These are phyloP conservation scores for Cystobasidiopsis lactophilus DNA, from an alignment of 768 basidiomycete genomes.

Conservation along the genomic window DNA sequence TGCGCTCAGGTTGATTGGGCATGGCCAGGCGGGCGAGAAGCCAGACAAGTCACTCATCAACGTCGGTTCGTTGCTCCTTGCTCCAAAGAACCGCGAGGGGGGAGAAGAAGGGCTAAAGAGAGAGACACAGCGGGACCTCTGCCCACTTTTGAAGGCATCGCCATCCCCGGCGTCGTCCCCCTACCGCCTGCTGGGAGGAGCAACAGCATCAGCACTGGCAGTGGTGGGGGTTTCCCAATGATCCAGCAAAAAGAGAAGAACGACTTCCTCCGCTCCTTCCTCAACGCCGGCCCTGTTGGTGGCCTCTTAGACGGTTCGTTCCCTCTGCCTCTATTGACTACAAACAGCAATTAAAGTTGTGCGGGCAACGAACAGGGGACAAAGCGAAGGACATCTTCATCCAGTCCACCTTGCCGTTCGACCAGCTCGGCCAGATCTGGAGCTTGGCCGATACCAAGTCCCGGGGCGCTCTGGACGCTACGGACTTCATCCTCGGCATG, in stretches of 20 bases:
- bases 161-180: slow-evolving; percentile 27
- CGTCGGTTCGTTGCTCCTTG: no score
- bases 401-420: slow-evolving; percentile 67
- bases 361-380: slow-evolving; percentile 40
- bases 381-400: slow-evolving; percentile 77
- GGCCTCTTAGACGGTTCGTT: slow-evolving; percentile 56
- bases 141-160: slow-evolving; percentile 52
- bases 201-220: neutral
- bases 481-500: slow-evolving; percentile 66
- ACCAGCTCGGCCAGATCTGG: slow-evolving; percentile 85
- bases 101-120: neutral
- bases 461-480: slow-evolving; percentile 62
- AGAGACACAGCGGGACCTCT: slow-evolving; percentile 48
- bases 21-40: slow-evolving; percentile 65
- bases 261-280: slow-evolving; percentile 65
- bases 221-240: neutral
- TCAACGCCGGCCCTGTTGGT: slow-evolving; percentile 43
- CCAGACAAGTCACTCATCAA: no score
- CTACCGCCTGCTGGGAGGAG: slow-evolving; percentile 28
- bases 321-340: no score
- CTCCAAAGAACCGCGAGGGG: no score
- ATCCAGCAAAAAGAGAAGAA: slow-evolving; percentile 42
- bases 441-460: slow-evolving; percentile 84
- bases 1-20: slow-evolving; percentile 74
- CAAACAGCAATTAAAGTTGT: neutral